phyloP scores from a whole-genome alignment of 73 alveolate species.

The Paramecium octaurelia region DNA sequence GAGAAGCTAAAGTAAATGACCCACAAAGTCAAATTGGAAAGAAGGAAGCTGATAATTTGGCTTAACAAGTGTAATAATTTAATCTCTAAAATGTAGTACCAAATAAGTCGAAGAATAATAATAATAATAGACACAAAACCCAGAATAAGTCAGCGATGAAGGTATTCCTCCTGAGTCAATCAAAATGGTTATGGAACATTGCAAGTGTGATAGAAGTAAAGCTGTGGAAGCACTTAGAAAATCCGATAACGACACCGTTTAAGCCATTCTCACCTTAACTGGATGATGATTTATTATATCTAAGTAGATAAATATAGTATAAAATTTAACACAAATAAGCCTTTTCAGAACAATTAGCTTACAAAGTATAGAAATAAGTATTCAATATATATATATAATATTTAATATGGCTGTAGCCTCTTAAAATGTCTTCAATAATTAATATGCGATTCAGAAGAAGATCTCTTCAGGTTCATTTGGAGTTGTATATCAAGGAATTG shows the following conservation, averaged over 20 bases:
- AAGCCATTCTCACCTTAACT: slow-evolving; percentile 72
- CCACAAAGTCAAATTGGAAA: slow-evolving; percentile 4
- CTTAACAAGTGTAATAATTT: not conserved
- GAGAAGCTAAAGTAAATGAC: slow-evolving; percentile 63
- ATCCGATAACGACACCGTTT: slow-evolving; percentile 91
- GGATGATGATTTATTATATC: slow-evolving; percentile 8
- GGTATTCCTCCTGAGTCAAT: slow-evolving; percentile 93
- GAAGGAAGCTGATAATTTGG: slow-evolving; percentile 66
- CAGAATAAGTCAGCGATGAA: slow-evolving; percentile 83
- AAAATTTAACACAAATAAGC: not conserved
- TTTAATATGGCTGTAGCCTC: not conserved
- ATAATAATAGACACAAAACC: slow-evolving; percentile 65
- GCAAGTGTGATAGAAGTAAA: slow-evolving; percentile 83
- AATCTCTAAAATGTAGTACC: not conserved
- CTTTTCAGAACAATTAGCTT: not conserved
- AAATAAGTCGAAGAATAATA: slow-evolving; percentile 50
- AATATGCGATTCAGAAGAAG: not conserved
- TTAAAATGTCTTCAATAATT: not conserved
- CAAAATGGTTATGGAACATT: slow-evolving; percentile 93
- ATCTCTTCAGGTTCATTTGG: slow-evolving; percentile 31
- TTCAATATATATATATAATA: not conserved
- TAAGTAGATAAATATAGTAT: not conserved
- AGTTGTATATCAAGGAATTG: slow-evolving; percentile 5
- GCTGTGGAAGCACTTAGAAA: slow-evolving; percentile 94
- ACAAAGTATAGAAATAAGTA: not conserved